Base-by-base conservation (phyloP, 768 basidiomycete genomes). In the Galerina sulciceps region DNA sequence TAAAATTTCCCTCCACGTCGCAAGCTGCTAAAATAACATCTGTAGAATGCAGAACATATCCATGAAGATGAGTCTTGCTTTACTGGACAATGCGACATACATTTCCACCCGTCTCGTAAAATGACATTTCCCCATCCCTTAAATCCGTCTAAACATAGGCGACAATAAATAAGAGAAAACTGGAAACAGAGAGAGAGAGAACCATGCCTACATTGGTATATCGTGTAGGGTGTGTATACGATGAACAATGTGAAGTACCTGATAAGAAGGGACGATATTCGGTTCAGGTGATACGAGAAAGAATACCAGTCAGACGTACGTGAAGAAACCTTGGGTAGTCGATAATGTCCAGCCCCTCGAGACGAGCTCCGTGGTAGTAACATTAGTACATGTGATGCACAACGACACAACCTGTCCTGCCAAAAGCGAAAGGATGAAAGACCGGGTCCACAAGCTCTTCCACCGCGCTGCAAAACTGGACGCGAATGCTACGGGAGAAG, bases 361-460 rank as follows among this genome's bases (percentile, higher is more conserved):
- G 10, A 86, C 82, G 36, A 94, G 79, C 70, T 93, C 91, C 17
- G 90, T 89, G 4, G 93, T 94, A 37, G 90, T 90, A 23, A 94
- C 88, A 67, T 89, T 94, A 53, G 93, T 95, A 71, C 89, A 91
- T 13, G 92, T 94, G 56, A 95, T 94, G 70, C 93, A 94, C 51
- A 94, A 69, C 50, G 93, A 93, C 35, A 94, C 87, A 31, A 94
- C 71, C 71, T 95, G 93, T 11, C 93, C 93, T 3, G 89, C 86
- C 23, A 93, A 53, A 36, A 94, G 70, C 18, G 88, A 84, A 31
- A 90, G 76, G 9, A 84, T 69, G 72, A 94, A 93, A 10, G 86
- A 84, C 53, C 77, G 80, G 9, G 92, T 93, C 90, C 91, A 94
- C 4, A 94, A 63, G 66, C 91, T 92, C 65, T 72, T 81, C 79